Base-by-base conservation (phyloP, 129 eudicot genomes). In the Saposhnikovia divaricata region DNA sequence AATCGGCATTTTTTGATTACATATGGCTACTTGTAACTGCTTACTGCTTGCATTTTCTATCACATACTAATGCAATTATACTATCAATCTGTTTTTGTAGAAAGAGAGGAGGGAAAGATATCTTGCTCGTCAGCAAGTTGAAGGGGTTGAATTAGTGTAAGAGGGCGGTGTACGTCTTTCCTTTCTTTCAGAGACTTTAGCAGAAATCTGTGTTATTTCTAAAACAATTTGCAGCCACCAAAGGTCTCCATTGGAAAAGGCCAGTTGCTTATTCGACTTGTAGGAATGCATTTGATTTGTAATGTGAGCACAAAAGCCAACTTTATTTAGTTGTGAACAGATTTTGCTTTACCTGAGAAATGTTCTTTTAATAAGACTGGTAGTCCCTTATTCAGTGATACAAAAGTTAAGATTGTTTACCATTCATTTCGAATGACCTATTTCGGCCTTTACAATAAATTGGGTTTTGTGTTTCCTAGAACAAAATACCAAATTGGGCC, bases 51-150 rank as follows among this genome's bases (percentile, higher is more conserved):
- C 69, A n/a, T n/a, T 61, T 61, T 59, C 14, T 61, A 1, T 25
- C n/a, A 61, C 69, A 25, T n/a, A 10, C 34, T n/a, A 61, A 61
- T 61, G 37, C 69, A 23, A 21, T 23, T 57, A 28, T 57, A n/a
- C n/a, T n/a, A 23, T 55, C 12, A 28, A 61, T 61, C 69, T 61
- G 69, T 85, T 78, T 86, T 25, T 63, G 87, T 5, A 94, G 98
- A 94, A 94, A 87, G 98, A 94, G 84, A 81, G 98, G 89, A 86
- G 98, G 77, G 98, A 94, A 70, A 83, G 98, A 84, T 94, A 91
- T 85, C 84, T 94, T 74, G 97, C 97, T 14, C 87, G 94, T 21
- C 98, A 94, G 80, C 97, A 94, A 81, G 96, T 85, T 11, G 96
- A 92, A 80, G 97, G 92, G 23, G 85, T 84, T 25, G 98, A 91